Conservation (phyloP, 371 early-diverging fungal genomes). For the Mortierella sp. region DNA sequence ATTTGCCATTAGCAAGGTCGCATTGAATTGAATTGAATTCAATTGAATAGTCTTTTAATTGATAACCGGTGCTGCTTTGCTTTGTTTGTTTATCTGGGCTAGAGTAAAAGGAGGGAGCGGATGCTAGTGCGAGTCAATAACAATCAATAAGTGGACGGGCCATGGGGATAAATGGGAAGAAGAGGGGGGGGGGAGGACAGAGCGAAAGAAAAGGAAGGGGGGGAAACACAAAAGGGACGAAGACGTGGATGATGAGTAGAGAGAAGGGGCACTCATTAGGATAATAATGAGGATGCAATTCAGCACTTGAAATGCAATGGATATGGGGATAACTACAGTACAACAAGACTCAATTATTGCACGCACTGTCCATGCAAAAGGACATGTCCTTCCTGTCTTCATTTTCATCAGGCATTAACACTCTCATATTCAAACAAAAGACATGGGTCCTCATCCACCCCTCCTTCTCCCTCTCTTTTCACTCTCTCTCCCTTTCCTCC, state of each 20-base stretch:
- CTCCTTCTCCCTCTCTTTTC: not conserved
- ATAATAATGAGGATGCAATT: not conserved
- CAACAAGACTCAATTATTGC: not conserved
- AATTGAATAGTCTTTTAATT: not conserved
- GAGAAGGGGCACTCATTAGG: not conserved
- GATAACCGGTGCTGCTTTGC: not conserved
- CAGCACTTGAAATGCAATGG: too few species aligned
- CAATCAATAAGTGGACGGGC: not conserved
- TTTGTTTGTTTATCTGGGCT: not conserved
- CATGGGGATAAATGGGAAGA: slow-evolving; percentile 9
- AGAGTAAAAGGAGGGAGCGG: not conserved
- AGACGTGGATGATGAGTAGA: too few species aligned
- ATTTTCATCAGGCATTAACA: not conserved
- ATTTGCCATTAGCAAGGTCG: too few species aligned
- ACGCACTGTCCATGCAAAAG: not conserved
- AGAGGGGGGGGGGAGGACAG: not conserved
- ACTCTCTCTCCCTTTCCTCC: not conserved
- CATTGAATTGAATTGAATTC: not conserved
- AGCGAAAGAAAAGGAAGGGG: not conserved
- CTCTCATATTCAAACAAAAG: not conserved
- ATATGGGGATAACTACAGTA: too few species aligned
- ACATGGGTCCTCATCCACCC: not conserved
- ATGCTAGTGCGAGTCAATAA: not conserved
- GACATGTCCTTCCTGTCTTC: too few species aligned
- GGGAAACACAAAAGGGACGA: not conserved